Evolutionary conservation across 352 stramenopile species (phyloP), one percentile per base, ranked within the genome.

Genomic region (Pythium aphanidermatum): DNA sequence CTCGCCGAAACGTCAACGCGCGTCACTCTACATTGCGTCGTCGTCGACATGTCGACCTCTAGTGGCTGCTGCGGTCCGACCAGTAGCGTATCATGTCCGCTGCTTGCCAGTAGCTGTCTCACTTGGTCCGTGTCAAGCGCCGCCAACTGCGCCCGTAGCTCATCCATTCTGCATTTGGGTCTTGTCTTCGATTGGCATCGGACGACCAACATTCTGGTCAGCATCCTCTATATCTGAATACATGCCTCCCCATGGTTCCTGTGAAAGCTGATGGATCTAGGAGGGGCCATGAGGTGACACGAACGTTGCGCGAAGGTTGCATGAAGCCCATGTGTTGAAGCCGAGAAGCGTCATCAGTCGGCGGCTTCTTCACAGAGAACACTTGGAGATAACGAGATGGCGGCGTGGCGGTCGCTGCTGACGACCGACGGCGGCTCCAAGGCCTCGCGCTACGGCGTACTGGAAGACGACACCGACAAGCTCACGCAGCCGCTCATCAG

Each of bases 401-500:
- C 55, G 37, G 54, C 55, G 11, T 58, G 46, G 46, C 47, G 46
- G 6, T 41, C 55, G 10, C 50, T 63, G 21, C 57, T 62, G 54
- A 55, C 45, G 23, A 43, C 45, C 13, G 41, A 41, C 20, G 11
- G 20, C 5, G 24, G 17, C 8, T 47, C 27, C n/a, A 62, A 46
- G 13, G 33, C 46, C 12, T 60, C 54, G 28, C 59, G 57, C 16
- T 70, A 58, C 29, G 49, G 49, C 21, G 34, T 68, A 9, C 20
- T 57, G 17, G 60, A 71, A 35, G 57, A 74, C 38, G 60, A 66
- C 10, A 51, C 54, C 9, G 51, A 58, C 44, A 60, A 58, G 31
- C 58, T 74, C 45, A 60, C 61, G 35, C 60, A 71, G 54, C 65
- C 65, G 39, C 55, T 74, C 11, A 66, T 74, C 51, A 45, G 48